Percentiles rank a stretch among this genome's conserved stretches.
Conservation (phyloP, 192 early-diverging fungal species). For the Coemansia sp. region DNA sequence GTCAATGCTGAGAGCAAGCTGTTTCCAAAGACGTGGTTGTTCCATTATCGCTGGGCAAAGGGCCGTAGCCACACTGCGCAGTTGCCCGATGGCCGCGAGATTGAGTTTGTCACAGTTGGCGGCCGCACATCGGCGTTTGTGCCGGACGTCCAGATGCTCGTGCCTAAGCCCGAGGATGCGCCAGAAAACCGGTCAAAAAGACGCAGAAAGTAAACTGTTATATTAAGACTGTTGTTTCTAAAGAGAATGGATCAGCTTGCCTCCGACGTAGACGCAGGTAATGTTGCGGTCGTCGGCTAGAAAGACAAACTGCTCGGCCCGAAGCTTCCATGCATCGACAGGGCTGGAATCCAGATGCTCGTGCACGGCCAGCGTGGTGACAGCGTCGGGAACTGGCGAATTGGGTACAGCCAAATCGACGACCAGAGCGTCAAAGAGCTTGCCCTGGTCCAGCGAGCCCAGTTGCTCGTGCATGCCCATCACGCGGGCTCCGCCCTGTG, state of each 20-base stretch:
- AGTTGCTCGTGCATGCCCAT: conserved; percentile 68
- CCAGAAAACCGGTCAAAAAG: background rate
- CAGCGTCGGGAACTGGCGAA: conserved; percentile 32
- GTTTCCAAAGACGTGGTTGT: conserved; percentile 76
- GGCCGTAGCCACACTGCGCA: conserved; percentile 38
- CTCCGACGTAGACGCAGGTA: conserved; percentile 75
- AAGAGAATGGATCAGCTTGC: conserved; percentile 54
- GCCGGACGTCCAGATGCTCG: conserved; percentile 19
- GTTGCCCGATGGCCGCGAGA: conserved; percentile 59
- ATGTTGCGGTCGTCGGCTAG: conserved; percentile 89
- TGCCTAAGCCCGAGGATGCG: background rate
- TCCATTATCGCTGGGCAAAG: conserved; percentile 76
- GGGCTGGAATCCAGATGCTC: background rate
- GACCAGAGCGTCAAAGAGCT: conserved; percentile 91
- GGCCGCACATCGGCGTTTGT: conserved; percentile 40
- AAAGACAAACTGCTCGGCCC: conserved; percentile 84
- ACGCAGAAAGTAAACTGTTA: conserved; percentile 2
- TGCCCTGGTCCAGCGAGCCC: conserved; percentile 83
- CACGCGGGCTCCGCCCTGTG: conserved; percentile 84
- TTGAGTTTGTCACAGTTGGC: conserved; percentile 70
- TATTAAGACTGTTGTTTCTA: background rate
- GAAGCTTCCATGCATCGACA: conserved; percentile 38
- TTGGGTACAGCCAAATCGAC: conserved; percentile 70
- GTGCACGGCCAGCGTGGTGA: conserved; percentile 25
- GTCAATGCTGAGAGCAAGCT: conserved; percentile 65